Conservation (phyloP, 2,329 filamentous ascomycete species). For the Aspergillus chevalieri region DNA sequence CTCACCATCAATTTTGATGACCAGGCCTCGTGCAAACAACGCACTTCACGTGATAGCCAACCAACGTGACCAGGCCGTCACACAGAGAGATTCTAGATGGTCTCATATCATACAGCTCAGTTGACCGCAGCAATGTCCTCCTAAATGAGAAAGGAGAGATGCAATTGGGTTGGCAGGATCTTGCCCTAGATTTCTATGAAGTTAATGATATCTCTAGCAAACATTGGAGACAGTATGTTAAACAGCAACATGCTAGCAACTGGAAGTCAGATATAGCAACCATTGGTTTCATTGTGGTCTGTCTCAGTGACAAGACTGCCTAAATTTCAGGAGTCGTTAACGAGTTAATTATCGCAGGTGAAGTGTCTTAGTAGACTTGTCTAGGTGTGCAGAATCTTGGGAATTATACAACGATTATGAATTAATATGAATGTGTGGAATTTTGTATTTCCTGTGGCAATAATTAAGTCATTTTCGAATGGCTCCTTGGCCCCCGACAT, state of each 20-base stretch:
- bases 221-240: neutral
- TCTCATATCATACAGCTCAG: conserved; percentile 3
- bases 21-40: too few relatives aligned
- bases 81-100: conserved; percentile 8
- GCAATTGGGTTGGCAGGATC: conserved; percentile 8
- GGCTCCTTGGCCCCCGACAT: too few relatives aligned
- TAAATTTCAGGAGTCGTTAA: neutral
- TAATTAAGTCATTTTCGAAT: too few relatives aligned
- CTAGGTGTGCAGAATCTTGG: too few relatives aligned
- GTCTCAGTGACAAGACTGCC: neutral
- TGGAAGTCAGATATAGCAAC: neutral
- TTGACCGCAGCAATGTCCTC: conserved; percentile 5
- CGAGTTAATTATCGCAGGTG: too few relatives aligned
- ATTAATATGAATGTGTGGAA: too few relatives aligned
- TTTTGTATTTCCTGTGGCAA: too few relatives aligned
- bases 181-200: neutral
- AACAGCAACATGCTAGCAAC: neutral
- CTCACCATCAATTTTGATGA: too few relatives aligned
- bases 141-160: conserved; percentile 8
- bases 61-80: too few relatives aligned
- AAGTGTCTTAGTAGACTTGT: too few relatives aligned
- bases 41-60: too few relatives aligned
- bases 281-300: neutral
- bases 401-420: too few relatives aligned
- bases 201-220: neutral